These are phyloP conservation scores for Fistulinella prunicolor DNA, from an alignment of 768 basidiomycete genomes.

Conservation along the genomic window DNA sequence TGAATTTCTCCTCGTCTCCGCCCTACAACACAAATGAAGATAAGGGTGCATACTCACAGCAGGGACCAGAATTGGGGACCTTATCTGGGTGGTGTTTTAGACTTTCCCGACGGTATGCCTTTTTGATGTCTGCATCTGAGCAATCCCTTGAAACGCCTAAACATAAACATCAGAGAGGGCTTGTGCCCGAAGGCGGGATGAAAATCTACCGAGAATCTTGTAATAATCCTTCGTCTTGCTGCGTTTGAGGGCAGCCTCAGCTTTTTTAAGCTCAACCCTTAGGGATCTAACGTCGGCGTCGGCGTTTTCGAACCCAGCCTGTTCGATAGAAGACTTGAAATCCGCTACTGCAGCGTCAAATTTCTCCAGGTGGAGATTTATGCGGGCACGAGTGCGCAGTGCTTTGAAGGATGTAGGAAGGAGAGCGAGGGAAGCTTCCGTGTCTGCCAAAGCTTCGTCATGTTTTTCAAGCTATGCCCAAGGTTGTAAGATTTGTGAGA, in stretches of 20 bases:
- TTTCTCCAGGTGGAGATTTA: constrained; percentile 69
- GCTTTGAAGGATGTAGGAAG: constrained; percentile 76
- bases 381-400: constrained; percentile 80
- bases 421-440: constrained; percentile 61
- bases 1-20: constrained; percentile 96
- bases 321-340: constrained; percentile 77
- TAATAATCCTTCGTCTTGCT: constrained; percentile 92
- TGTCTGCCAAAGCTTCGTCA: constrained; percentile 70
- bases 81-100: constrained; percentile 86
- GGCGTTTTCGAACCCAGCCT: constrained; percentile 60
- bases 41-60: constrained; percentile 5
- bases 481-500: constrained; percentile 6
- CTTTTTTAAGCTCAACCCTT: constrained; percentile 69
- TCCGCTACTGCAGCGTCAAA: constrained; percentile 70
- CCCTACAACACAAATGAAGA: constrained; percentile 46
- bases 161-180: background rate
- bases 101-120: constrained; percentile 85
- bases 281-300: constrained; percentile 63
- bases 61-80: constrained; percentile 36
- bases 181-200: background rate
- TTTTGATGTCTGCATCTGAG: constrained; percentile 76
- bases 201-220: constrained; percentile 56
- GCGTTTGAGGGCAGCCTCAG: constrained; percentile 76
- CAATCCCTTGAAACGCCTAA: constrained; percentile 51
- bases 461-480: constrained; percentile 53